These are phyloP conservation scores for Ophiosphaerella narmari DNA, from an alignment of 2,329 filamentous ascomycete genomes.

Conservation along the genomic window DNA sequence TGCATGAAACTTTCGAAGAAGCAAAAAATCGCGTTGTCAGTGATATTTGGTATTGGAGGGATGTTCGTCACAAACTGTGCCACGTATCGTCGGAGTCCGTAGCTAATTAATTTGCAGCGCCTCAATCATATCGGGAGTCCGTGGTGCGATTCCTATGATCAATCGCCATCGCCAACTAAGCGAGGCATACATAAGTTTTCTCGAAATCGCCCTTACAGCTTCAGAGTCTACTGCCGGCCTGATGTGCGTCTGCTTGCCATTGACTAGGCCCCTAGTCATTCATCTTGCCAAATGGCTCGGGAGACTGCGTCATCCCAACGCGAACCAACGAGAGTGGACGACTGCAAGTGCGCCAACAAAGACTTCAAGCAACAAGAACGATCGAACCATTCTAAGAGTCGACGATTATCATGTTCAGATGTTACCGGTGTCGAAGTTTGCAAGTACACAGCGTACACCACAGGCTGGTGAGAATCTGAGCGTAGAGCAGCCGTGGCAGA, in stretches of 20 bases:
- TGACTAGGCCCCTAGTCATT: constrained; percentile 7
- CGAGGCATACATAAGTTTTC: constrained; percentile 12
- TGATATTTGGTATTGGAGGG: constrained; percentile 9
- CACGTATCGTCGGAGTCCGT: background rate
- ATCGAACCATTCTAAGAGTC: background rate
- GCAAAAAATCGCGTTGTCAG: constrained; percentile 11
- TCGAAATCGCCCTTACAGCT: constrained; percentile 9
- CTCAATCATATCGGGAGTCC: constrained; percentile 7
- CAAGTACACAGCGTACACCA: background rate
- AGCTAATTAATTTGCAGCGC: constrained; percentile 4
- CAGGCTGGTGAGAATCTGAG: background rate
- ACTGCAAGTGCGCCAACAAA: background rate
- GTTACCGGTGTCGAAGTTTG: background rate
- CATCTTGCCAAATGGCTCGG: constrained; percentile 3
- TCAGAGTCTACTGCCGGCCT: constrained; percentile 9
- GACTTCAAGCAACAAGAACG: background rate
- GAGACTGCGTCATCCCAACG: constrained; percentile 1
- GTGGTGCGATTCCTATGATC: constrained; percentile 10
- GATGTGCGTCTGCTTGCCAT: constrained; percentile 8
- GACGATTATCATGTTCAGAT: constrained; percentile 11
- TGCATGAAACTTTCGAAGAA: constrained; percentile 6
- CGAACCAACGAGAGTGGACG: constrained; percentile 8
- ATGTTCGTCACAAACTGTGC: constrained; percentile 3
- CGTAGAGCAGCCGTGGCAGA: constrained; percentile 2
- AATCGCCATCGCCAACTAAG: constrained; percentile 8